Conservation (phyloP, 2,329 filamentous ascomycete species). For the Diplodia scrobiculata region DNA sequence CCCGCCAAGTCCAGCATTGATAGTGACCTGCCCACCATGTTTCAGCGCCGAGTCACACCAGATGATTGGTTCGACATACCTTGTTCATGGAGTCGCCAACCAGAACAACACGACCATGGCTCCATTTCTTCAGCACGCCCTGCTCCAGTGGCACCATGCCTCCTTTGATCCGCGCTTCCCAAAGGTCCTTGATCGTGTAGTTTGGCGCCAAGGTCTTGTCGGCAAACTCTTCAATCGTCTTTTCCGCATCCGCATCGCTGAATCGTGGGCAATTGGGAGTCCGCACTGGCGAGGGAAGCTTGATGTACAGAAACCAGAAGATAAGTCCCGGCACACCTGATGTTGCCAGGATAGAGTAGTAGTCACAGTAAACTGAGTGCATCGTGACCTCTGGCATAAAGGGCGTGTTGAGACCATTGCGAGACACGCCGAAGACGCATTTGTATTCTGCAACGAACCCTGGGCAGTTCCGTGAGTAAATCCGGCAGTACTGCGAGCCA, state of each 20-base stretch:
- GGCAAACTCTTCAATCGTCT: slow-evolving; percentile 35
- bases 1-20: slow-evolving; percentile 17
- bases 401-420: neutral
- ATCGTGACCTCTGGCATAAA: neutral
- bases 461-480: neutral
- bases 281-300: slow-evolving; percentile 11
- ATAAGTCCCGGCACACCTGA: slow-evolving; percentile 32
- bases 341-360: slow-evolving; percentile 23
- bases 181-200: slow-evolving; percentile 43
- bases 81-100: slow-evolving; percentile 1
- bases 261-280: slow-evolving; percentile 37
- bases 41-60: no score
- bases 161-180: slow-evolving; percentile 33
- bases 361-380: no score
- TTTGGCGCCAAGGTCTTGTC: slow-evolving; percentile 36
- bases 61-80: neutral
- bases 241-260: slow-evolving; percentile 38
- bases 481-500: neutral
- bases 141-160: slow-evolving; percentile 7
- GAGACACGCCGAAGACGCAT: neutral
- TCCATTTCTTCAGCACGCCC: slow-evolving; percentile 1
- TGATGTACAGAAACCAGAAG: slow-evolving; percentile 37
- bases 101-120: neutral
- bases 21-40: neutral
- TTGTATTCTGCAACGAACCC: slow-evolving; percentile 1